Base-by-base conservation (phyloP, 2,329 filamentous ascomycete species). In the Fusarium citri region DNA sequence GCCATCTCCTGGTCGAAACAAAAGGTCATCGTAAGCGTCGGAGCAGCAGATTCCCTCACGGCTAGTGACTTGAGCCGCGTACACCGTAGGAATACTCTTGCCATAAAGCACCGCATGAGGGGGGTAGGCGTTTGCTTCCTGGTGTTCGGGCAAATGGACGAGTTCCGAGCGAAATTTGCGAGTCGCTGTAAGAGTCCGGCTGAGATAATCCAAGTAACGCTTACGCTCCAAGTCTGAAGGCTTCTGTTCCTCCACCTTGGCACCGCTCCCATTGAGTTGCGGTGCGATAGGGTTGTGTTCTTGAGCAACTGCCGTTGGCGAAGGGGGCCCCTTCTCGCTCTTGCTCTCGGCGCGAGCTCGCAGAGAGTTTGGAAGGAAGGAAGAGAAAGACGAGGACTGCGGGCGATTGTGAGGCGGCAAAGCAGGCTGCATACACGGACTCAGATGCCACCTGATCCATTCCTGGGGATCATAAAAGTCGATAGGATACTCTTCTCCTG, bases 1-100 rank as follows among this genome's bases (percentile, higher is more conserved):
- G 0, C 94, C 95, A 77, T 98, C 94, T 4, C 94, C 94, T 23
- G 91, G 91, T 1, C 92, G 91, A 80, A 98, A 98, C 0, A 93
- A 88, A 4, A 98, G 84, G 72, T 97, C 91, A 70, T 97, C 94
- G 77, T 97, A 98, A 1, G 89, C 91, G 78, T 97, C 93, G 0
- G 88, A 83, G 65, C 89, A 88, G 51, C 89, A 87, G 71, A 98
- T 97, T 0, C 87, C 89, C 56, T 95, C 94, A 6, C 87, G 84
- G 4, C 89, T 88, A 16, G 87, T 82, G 1, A 98, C 93, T 46
- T 91, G 89, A 1, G 93, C 93, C 0, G 91, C 94, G 76, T 90
- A 94, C 1, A 97, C 92, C 0, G 94, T 98, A 0, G 94, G 94
- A 1, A 91, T 92, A 25, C 89, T 89, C 78, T 97, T 97, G 59